These are phyloP conservation scores for Jamesozyma lodderae DNA, from an alignment of 805 yeast genomes.

Conservation along the genomic window DNA sequence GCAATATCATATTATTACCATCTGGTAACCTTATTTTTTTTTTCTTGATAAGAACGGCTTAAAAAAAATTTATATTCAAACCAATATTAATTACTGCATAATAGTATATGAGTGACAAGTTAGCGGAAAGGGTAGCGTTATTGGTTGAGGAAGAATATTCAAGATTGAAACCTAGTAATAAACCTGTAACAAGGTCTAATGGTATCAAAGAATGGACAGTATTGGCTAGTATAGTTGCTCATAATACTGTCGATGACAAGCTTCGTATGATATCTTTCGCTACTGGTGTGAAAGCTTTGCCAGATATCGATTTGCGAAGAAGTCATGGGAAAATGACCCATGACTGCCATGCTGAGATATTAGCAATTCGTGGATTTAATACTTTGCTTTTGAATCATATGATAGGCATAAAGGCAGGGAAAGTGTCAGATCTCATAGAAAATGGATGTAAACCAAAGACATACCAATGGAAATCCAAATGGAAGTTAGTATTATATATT, in stretches of 20 bases:
- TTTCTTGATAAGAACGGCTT: no score
- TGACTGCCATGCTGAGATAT: conserved; percentile 85
- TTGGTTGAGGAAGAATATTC: conserved; percentile 24
- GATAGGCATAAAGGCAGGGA: conserved; percentile 7
- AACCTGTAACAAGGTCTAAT: conserved; percentile 53
- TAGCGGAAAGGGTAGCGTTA: conserved; percentile 17
- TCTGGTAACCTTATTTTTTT: no score
- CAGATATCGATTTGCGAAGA: conserved; percentile 39
- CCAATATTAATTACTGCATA: no score
- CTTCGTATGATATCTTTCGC: conserved; percentile 42
- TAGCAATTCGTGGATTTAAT: conserved; percentile 66
- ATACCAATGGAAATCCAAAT: conserved; percentile 30
- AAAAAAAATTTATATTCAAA: no score
- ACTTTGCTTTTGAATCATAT: conserved; percentile 45
- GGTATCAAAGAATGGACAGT: conserved; percentile 78
- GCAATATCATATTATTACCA: no score
- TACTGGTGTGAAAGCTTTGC: conserved; percentile 78
- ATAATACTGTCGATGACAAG: conserved; percentile 15
- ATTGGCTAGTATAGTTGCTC: conserved; percentile 59
- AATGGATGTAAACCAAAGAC: neutral
- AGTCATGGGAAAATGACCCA: conserved; percentile 60
- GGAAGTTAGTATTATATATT: conserved; percentile 49
- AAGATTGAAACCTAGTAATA: conserved; percentile 35
- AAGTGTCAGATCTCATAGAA: conserved; percentile 8
- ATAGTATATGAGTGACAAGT: neutral